Evolutionary conservation across 192 early-diverging fungal species (phyloP).

Genomic region (Phlyctochytrium bullatum): DNA sequence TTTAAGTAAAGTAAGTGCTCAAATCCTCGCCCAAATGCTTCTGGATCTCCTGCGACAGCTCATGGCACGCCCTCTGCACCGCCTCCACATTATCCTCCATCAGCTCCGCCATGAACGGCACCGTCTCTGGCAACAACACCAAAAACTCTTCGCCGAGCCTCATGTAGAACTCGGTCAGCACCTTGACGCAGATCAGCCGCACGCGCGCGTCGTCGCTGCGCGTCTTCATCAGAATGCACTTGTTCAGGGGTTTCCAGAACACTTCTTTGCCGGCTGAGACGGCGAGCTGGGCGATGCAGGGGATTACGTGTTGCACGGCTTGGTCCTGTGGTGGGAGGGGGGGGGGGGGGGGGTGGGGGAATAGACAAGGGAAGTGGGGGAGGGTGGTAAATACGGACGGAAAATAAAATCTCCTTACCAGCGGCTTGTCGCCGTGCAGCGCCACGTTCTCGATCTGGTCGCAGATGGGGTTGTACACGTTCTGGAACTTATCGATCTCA

Average conservation of each 20-base stretch:
- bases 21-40: slow-evolving; percentile 78
- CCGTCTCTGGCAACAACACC: slow-evolving; percentile 87
- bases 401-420: slow-evolving; percentile 1
- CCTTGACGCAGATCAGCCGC: slow-evolving; percentile 67
- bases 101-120: slow-evolving; percentile 90
- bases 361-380: slow-evolving; percentile 36
- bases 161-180: slow-evolving; percentile 78
- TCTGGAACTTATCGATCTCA: slow-evolving; percentile 73
- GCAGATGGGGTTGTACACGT: slow-evolving; percentile 68
- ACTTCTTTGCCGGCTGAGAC: slow-evolving; percentile 73
- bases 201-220: slow-evolving; percentile 62
- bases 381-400: not conserved
- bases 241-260: slow-evolving; percentile 86
- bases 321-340: slow-evolving; percentile 6
- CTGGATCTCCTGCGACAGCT: slow-evolving; percentile 84
- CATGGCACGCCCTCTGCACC: slow-evolving; percentile 78
- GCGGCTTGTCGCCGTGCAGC: slow-evolving; percentile 45
- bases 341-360: slow-evolving; percentile 10
- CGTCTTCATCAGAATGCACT: slow-evolving; percentile 73
- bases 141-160: slow-evolving; percentile 92
- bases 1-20: slow-evolving; percentile 28
- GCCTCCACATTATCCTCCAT: slow-evolving; percentile 88
- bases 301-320: slow-evolving; percentile 52
- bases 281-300: slow-evolving; percentile 77
- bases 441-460: slow-evolving; percentile 63